Base-by-base conservation (phyloP, 2,329 filamentous ascomycete species). In the Rhynchosporium graminicola region DNA sequence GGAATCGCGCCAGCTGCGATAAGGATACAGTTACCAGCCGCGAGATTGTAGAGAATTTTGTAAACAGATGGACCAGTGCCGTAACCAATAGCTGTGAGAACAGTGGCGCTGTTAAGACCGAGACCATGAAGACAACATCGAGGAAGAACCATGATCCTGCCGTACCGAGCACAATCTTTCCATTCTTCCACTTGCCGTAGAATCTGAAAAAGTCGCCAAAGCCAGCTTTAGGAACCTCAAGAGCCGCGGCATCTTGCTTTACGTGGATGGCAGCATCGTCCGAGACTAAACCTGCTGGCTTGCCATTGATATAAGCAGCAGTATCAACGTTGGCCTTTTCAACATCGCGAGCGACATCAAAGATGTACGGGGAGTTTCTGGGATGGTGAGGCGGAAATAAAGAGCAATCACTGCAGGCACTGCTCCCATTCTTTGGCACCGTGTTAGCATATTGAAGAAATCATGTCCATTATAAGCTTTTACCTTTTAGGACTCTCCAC, bases 361-460 rank as follows among this genome's bases (percentile, higher is more conserved):
- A 94, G 31, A 91, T 95, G 78, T 95, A 36, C 91, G 89, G 59
- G 91, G 91, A 38, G 91, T 94, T 78, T 96, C 91, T 28, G 91
- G 91, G 67, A 96, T 94, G 58, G 91, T 95, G 4, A 95, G 79
- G 70, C 88, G 87, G 71, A 87, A 95, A 80, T 95, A 94, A n/a
- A 96, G 84, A 26, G 91, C 91, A 66, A 93, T 86, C 74, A 87
- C 90, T 46, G 88, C 91, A 1, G 91, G 91, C 9, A 95, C 84
- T 51, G 89, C 90, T 68, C 91, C 91, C 71, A 93, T 89, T 12
- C 90, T 90, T 72, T 43, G 59, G n/a, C 29, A 13, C 28, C 8
- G 8, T 48, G 50, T 61, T 43, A 63, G 43, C 43, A 40, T 46
- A 40, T 33, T 38, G 29, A 33, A 3, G n/a, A 13, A 3, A 15